Base-by-base conservation (phyloP, 1,284 basidiomycete genomes). In the Malassezia pachydermatis region DNA sequence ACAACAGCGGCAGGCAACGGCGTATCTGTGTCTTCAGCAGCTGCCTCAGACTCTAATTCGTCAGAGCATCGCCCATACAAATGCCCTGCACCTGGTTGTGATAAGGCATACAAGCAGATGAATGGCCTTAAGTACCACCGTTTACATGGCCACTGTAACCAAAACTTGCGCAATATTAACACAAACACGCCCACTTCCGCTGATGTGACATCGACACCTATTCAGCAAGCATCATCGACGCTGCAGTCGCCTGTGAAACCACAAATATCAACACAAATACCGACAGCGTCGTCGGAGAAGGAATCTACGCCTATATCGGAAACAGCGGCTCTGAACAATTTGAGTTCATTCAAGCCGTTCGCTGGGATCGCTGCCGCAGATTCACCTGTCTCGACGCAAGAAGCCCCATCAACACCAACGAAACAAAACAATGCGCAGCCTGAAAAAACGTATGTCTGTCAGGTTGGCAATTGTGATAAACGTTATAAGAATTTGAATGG, bases 21-120 rank as follows among this genome's bases (percentile, higher is more conserved):
- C 44, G 51, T 33, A 48, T 51, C 32, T 32, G 51, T 32, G 51
- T 48, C 47, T 52, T 56, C 25, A 55, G 44, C 6, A 42, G 50
- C 16, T 16, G n/a, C 54, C 11, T 16, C 41, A 2, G 54, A 57
- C 25, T 46, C 45, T 11, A 54, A 46, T 27, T 48, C 56, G 24
- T 46, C 55, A 33, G 51, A 60, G 43, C 75, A 78, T 58, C 95
- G 95, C 74, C 92, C 92, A 0, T 98, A 92, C 82, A 81, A 84
- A 57, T 98, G 92, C 76, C 88, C 88, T 13, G 92, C 92, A 63
- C 84, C 86, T 0, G 92, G 94, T 48, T 98, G 92, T 77, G 90
- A 89, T 77, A 98, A 98, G 79, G 83, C 82, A 37, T 98, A 98
- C 79, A 96, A 96, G 78, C 92, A 96, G 75, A 88, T 88, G 54